Evolutionary conservation across 2,329 filamentous ascomycete species (phyloP).

Genomic region (Escovopsis sp.): DNA sequence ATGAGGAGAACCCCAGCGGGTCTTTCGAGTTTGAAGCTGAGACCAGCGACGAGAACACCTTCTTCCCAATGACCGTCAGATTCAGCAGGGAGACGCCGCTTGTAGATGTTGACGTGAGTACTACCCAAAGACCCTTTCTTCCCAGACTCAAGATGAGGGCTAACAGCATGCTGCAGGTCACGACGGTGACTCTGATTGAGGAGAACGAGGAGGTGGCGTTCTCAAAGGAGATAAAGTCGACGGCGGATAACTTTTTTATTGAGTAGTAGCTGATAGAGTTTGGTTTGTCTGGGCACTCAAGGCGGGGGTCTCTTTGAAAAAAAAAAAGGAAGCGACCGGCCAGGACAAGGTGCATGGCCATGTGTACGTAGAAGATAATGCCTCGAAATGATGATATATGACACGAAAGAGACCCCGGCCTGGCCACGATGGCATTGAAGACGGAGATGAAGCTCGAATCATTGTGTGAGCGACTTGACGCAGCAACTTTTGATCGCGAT

Average conservation of each 20-base stretch:
- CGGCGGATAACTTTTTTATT: conserved; percentile 62
- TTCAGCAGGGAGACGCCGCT: conserved; percentile 81
- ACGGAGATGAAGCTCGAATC: too few relatives aligned
- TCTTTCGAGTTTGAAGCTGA: conserved; percentile 93
- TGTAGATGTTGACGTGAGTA: conserved; percentile 82
- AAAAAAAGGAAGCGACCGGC: background rate
- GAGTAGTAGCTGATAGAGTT: conserved; percentile 31
- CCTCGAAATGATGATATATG: background rate
- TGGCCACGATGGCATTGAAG: too few relatives aligned
- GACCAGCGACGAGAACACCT: conserved; percentile 77
- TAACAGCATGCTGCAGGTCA: conserved; percentile 31
- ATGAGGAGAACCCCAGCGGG: conserved; percentile 67
- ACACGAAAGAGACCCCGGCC: too few relatives aligned
- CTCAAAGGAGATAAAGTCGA: conserved; percentile 66
- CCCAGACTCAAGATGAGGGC: background rate
- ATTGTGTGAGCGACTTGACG: too few relatives aligned
- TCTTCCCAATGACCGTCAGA: conserved; percentile 91
- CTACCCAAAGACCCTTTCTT: too few relatives aligned
- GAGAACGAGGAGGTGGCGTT: conserved; percentile 68
- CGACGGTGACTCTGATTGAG: conserved; percentile 54
- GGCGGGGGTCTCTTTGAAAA: background rate
- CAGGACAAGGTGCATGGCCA: too few relatives aligned
- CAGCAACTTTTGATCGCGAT: too few relatives aligned
- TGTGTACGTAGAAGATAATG: conserved; percentile 7
- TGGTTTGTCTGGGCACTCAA: conserved; percentile 4